Evolutionary conservation across 2,329 filamentous ascomycete genomes (phyloP).

Genomic region (Verticillium albo-atrum): DNA sequence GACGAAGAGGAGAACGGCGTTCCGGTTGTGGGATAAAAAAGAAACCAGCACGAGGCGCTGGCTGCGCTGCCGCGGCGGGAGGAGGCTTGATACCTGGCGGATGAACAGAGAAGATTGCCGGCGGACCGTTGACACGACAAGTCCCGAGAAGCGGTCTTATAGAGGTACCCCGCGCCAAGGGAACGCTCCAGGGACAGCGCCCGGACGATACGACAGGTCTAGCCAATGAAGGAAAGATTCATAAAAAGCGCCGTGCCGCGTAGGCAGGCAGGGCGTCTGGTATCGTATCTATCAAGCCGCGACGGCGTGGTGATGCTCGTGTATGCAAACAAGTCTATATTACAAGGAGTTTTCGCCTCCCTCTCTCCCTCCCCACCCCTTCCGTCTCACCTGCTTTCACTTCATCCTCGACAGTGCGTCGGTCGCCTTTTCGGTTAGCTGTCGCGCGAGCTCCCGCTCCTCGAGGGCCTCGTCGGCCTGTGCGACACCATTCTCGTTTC

Average conservation of each 20-base stretch:
- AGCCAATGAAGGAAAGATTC: background rate
- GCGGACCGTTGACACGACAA: no score
- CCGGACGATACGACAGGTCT: background rate
- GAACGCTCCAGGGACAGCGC: no score
- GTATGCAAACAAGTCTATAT: background rate
- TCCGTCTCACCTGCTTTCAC: slow-evolving; percentile 21
- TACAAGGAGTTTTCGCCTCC: background rate
- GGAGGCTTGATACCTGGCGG: background rate
- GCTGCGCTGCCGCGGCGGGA: background rate
- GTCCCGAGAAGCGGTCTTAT: no score
- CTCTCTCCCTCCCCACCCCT: background rate
- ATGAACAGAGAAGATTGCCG: background rate
- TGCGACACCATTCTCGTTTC: slow-evolving; percentile 15
- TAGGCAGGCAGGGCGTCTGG: background rate
- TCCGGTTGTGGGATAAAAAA: slow-evolving; percentile 12
- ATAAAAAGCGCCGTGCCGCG: background rate
- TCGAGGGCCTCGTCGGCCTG: slow-evolving; percentile 18
- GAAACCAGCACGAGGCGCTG: slow-evolving; percentile 1
- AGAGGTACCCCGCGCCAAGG: no score
- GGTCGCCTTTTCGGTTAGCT: slow-evolving; percentile 44
- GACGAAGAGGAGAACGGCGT: background rate
- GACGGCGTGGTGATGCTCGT: background rate
- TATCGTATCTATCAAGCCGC: background rate
- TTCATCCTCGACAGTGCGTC: slow-evolving; percentile 43
- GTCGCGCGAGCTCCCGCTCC: slow-evolving; percentile 34